Percentiles rank a stretch among this genome's conserved stretches.
Evolutionary conservation across 2,329 filamentous ascomycete species (phyloP).

Genomic region (Pezicula rhizophila): DNA sequence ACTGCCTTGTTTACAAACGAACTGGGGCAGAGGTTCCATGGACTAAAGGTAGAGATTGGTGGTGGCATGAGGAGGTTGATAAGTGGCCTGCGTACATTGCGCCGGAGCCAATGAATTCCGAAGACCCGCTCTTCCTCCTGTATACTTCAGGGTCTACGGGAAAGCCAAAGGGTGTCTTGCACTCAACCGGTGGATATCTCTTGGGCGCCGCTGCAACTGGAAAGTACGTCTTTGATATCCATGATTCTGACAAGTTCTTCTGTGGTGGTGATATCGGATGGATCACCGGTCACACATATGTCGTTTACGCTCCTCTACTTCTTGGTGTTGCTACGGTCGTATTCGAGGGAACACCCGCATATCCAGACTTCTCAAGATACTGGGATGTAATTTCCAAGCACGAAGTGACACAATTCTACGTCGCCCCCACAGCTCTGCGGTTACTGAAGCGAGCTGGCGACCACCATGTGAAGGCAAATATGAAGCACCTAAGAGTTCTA

Average conservation of each 20-base stretch:
- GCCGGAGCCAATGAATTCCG: conserved; percentile 82
- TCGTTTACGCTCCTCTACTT: conserved; percentile 90
- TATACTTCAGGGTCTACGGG: conserved; percentile 98
- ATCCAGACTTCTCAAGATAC: conserved; percentile 96
- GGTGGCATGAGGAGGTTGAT: conserved; percentile 98
- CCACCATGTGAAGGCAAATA: conserved; percentile 81
- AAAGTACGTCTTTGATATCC: conserved; percentile 98
- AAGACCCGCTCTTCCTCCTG: conserved; percentile 94
- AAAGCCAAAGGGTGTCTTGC: conserved; percentile 98
- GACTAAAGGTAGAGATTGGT: conserved; percentile 82
- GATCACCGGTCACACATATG: conserved; percentile 98
- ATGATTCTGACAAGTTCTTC: conserved; percentile 90
- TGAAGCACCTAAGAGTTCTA: conserved; percentile 83
- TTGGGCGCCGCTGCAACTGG: conserved; percentile 87
- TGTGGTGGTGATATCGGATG: conserved; percentile 97
- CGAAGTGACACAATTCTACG: conserved; percentile 95
- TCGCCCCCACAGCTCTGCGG: conserved; percentile 88
- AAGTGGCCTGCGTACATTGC: conserved; percentile 93
- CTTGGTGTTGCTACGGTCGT: conserved; percentile 92
- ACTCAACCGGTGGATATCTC: conserved; percentile 94
- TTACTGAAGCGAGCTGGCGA: conserved; percentile 93
- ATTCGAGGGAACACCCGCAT: conserved; percentile 95
- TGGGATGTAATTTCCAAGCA: conserved; percentile 98
- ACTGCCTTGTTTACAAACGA: conserved; percentile 89
- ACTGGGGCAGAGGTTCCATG: conserved; percentile 89